These are phyloP conservation scores for Aspergillus taichungensis DNA, from an alignment of 495 filamentous ascomycete genomes.

Conservation along the genomic window DNA sequence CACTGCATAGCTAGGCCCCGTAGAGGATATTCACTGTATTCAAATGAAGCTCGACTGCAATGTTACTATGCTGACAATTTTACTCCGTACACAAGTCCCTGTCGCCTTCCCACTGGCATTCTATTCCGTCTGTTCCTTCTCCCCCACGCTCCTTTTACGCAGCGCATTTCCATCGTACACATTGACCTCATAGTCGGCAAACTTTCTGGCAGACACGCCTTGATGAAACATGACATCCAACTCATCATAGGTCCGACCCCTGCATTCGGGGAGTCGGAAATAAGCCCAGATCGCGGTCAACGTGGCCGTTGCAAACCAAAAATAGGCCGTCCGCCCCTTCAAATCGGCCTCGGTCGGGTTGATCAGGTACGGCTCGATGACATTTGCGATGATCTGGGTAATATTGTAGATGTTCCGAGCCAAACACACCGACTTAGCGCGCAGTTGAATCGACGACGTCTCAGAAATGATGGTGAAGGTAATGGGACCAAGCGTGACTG, in stretches of 20 bases:
- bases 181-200: conserved; percentile 47
- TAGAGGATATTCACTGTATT: too few relatives aligned
- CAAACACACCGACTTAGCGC: conserved; percentile 56
- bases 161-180: conserved; percentile 32
- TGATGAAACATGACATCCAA: conserved; percentile 57
- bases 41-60: too few relatives aligned
- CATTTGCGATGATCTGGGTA: conserved; percentile 50
- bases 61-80: too few relatives aligned
- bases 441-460: conserved; percentile 55
- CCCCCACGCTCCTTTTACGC: conserved; percentile 10
- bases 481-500: conserved; percentile 61
- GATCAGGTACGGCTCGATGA: conserved; percentile 60
- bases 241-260: conserved; percentile 57
- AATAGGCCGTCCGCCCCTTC: conserved; percentile 58
- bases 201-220: conserved; percentile 51
- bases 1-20: too few relatives aligned
- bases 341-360: conserved; percentile 60
- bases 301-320: conserved; percentile 58
- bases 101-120: background rate
- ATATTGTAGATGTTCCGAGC: conserved; percentile 60
- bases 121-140: background rate
- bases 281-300: conserved; percentile 56
- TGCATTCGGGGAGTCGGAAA: conserved; percentile 61
- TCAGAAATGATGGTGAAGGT: conserved; percentile 67
- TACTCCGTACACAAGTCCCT: too few relatives aligned